phyloP scores from a whole-genome alignment of 176 grass and related monocot genomes.

The Aegilops sharonensis region DNA sequence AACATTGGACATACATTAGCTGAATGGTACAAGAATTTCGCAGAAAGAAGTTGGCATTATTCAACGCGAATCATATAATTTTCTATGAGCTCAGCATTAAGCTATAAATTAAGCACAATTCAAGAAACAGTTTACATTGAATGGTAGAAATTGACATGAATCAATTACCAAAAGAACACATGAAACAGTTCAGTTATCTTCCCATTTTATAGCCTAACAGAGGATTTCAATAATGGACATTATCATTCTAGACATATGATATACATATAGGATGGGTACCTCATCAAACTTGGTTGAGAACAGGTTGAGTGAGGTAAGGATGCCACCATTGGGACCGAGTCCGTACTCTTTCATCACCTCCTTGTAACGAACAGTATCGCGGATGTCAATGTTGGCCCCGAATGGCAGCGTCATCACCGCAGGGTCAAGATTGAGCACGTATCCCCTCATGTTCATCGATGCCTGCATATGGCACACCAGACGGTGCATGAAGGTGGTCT shows the following conservation, averaged over 20 bases:
- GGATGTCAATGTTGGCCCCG: constrained; percentile 91
- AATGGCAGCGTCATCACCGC: constrained; percentile 88
- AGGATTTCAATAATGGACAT: neutral
- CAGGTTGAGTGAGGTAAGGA: constrained; percentile 88
- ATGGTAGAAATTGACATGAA: neutral
- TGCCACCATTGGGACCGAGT: constrained; percentile 88
- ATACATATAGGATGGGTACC: constrained; percentile 27
- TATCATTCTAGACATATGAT: neutral
- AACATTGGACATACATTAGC: constrained; percentile 19
- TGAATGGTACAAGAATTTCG: neutral
- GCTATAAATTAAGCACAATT: neutral
- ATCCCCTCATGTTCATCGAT: constrained; percentile 58
- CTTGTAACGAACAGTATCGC: constrained; percentile 84
- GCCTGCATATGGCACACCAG: constrained; percentile 67
- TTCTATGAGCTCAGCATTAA: neutral
- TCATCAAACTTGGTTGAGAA: constrained; percentile 91
- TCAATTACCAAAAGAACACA: neutral
- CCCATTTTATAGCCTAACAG: neutral
- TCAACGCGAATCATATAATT: neutral
- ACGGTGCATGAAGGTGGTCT: constrained; percentile 86
- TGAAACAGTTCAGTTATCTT: neutral
- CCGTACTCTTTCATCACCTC: constrained; percentile 98
- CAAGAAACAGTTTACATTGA: neutral
- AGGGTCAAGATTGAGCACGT: constrained; percentile 91
- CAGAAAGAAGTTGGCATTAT: neutral